phyloP scores from a whole-genome alignment of 2,329 filamentous ascomycete genomes.

The Amphichorda felina region DNA sequence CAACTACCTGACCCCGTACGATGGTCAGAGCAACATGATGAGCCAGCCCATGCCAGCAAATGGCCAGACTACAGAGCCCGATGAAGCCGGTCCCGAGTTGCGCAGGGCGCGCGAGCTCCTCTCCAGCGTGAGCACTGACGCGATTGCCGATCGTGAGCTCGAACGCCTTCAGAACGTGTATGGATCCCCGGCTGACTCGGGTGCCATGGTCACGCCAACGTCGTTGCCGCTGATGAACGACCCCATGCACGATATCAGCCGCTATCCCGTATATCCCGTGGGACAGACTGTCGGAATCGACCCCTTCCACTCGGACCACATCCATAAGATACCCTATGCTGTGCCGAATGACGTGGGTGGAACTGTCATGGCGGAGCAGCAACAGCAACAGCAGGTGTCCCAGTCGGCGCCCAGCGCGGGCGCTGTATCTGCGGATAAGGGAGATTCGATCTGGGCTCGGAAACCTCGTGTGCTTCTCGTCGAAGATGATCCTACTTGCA shows the following conservation, averaged over 20 bases:
- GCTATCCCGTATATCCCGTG: constrained; percentile 76
- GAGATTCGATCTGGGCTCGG: constrained; percentile 39
- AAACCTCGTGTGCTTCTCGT: constrained; percentile 81
- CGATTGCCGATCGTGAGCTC: constrained; percentile 40
- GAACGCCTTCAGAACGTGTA: constrained; percentile 43
- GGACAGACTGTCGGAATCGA: constrained; percentile 87
- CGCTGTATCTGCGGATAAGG: constrained; percentile 20
- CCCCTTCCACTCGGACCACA: constrained; percentile 87
- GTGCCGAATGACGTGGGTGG: constrained; percentile 42
- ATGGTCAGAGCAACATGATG: constrained; percentile 18
- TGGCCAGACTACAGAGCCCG: constrained; percentile 22
- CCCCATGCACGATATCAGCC: constrained; percentile 39
- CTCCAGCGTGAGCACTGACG: constrained; percentile 37
- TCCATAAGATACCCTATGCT: constrained; percentile 87
- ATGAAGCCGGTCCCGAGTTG: constrained; percentile 39
- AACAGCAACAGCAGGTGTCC: constrained; percentile 17
- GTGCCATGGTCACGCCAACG: constrained; percentile 25
- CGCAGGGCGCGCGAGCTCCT: constrained; percentile 45
- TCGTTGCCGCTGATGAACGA: constrained; percentile 38
- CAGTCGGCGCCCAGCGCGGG: constrained; percentile 1
- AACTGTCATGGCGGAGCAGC: constrained; percentile 23
- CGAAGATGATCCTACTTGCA: constrained; percentile 64
- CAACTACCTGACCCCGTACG: constrained; percentile 38
- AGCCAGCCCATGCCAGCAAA: constrained; percentile 18
- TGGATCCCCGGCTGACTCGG: constrained; percentile 41